These are phyloP conservation scores for Scenedesmus sp. DNA, from an alignment of 163 green algal species.

Conservation along the genomic window DNA sequence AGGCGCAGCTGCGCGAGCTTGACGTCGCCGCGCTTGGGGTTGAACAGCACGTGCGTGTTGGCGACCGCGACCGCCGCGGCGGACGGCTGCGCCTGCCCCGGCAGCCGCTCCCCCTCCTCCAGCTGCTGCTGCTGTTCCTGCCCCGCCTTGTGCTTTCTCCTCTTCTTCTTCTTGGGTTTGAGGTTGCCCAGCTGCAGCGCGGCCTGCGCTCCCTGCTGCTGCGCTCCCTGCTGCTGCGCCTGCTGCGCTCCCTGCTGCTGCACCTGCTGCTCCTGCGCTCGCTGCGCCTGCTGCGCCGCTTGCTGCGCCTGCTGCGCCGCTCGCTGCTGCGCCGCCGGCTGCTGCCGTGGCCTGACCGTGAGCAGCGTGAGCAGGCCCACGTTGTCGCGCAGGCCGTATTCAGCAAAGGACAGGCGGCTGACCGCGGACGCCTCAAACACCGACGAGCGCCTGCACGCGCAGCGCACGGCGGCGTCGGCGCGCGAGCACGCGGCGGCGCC, in stretches of 20 bases:
- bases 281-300: not conserved
- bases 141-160: not conserved
- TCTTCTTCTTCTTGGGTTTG: not conserved
- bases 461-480: not conserved
- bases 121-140: not conserved
- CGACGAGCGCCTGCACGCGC: not conserved
- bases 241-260: not conserved
- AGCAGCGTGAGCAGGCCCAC: conserved; percentile 25
- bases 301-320: not conserved
- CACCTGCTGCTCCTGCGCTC: conserved; percentile 2
- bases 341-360: conserved; percentile 14
- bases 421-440: conserved; percentile 2
- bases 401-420: conserved; percentile 9
- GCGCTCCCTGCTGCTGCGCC: not conserved
- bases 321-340: not conserved
- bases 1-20: conserved; percentile 75
- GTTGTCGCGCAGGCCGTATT: conserved; percentile 39
- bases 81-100: not conserved
- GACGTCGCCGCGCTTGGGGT: conserved; percentile 84
- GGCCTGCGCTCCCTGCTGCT: not conserved
- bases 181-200: not conserved
- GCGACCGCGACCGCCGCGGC: conserved; percentile 61
- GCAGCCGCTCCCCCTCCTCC: too few species aligned
- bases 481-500: not conserved
- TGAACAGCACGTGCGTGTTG: conserved; percentile 90